Evolutionary conservation across 148 eudicot genomes (phyloP), one percentile per base, ranked within the genome.

Genomic region (Bassia scoparia): DNA sequence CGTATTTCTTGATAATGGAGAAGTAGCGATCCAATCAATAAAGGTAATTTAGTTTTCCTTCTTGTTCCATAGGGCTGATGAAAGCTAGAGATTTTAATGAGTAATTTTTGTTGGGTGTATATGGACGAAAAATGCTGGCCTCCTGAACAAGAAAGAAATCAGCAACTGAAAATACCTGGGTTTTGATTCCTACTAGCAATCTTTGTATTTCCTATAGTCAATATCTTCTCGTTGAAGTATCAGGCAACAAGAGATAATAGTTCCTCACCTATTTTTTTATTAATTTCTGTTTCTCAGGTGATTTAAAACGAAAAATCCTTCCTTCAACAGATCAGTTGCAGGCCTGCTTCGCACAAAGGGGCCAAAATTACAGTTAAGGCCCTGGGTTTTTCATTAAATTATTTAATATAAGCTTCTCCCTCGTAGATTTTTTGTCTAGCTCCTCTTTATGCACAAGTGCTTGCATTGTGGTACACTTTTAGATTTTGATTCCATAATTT

Each of bases 1-100:
- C 94, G 97, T 72, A 84, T 86, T 76, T 82, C 76, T 79, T 89
- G n/a, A 93, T 70, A 93, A 90, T 84, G n/a, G n/a, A 96, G 98
- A 62, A 96, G 89, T 82, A 91, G 86, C 21, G 90, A 90, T 74
- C 89, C 92, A 71, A 76, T 82, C 49, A 71, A n/a, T 81, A 58
- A 84, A 87, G 96, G 89, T 88, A 24, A 50, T 68, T 9, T 70
- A 43, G 26, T 53, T 17, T 72, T n/a, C n/a, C 46, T 54, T 48
- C 26, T 15, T 50, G 20, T 24, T 20, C 48, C 26, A 21, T 53
- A 56, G 62, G 35, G 54, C 63, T 72, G 27, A 56, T 18, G 8
- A 61, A 33, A 13, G 49, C 58, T 27, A 26, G 56, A 68, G 43
- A 23, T 26, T 54, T 80, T 54, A 58, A 20, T 72, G 38, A 14